Evolutionary conservation across 139 green algal species (phyloP).

Genomic region (Diplosphaera chodatii): DNA sequence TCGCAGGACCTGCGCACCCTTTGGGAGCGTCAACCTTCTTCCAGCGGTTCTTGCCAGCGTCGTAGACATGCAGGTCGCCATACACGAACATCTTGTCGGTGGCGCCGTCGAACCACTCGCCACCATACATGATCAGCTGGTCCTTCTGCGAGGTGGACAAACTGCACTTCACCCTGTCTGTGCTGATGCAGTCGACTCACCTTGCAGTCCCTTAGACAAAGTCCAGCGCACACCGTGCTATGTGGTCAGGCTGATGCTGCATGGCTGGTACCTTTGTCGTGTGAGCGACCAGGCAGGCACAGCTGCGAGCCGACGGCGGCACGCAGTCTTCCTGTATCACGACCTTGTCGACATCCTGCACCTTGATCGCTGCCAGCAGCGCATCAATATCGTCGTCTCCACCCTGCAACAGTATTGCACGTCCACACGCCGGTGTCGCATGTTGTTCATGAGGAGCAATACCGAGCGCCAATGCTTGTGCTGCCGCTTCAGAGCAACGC

Average conservation of each 20-base stretch:
- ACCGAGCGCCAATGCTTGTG: too few species aligned
- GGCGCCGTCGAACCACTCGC: slow-evolving; percentile 76
- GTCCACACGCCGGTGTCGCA: too few species aligned
- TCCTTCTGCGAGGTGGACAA: neutral
- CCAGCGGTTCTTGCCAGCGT: slow-evolving; percentile 67
- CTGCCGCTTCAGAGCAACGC: too few species aligned
- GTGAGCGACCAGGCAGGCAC: slow-evolving; percentile 53
- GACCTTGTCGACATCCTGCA: slow-evolving; percentile 53
- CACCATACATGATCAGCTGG: slow-evolving; percentile 74
- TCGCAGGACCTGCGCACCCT: slow-evolving; percentile 19
- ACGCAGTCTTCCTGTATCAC: slow-evolving; percentile 48
- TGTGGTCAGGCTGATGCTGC: too few species aligned
- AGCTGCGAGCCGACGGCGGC: slow-evolving; percentile 74
- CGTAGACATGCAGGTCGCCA: slow-evolving; percentile 83
- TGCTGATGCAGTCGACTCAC: neutral
- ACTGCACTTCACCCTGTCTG: too few species aligned
- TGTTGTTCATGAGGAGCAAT: too few species aligned
- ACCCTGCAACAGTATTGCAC: slow-evolving; percentile 6
- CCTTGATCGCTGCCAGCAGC: slow-evolving; percentile 66
- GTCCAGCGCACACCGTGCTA: too few species aligned
- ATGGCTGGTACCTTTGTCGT: slow-evolving; percentile 39
- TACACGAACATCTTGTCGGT: slow-evolving; percentile 78
- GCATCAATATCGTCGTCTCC: slow-evolving; percentile 87
- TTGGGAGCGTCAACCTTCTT: slow-evolving; percentile 58
- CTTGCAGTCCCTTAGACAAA: neutral